Percentiles rank a stretch among this genome's conserved stretches.
These are phyloP conservation scores for Suillus alpinus DNA, from an alignment of 768 basidiomycete species.

Conservation along the genomic window DNA sequence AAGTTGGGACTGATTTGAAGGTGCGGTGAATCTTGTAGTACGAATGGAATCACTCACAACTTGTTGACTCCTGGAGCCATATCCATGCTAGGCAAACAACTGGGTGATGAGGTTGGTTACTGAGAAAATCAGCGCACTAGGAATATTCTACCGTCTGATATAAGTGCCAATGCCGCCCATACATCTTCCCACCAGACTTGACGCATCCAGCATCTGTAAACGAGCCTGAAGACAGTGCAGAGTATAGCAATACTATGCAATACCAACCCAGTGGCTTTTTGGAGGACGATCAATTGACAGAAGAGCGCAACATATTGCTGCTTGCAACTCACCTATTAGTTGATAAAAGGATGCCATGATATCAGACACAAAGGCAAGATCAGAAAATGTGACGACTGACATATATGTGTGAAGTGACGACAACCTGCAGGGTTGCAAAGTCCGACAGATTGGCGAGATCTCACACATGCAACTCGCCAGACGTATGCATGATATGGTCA, in stretches of 20 bases:
- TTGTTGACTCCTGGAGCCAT: slow-evolving; percentile 5
- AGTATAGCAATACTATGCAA: slow-evolving; percentile 23
- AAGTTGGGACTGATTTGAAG: slow-evolving; percentile 4
- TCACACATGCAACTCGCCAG: too few relatives aligned
- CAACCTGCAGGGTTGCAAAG: too few relatives aligned
- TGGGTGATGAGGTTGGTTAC: too few relatives aligned
- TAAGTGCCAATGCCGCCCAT: slow-evolving; percentile 20
- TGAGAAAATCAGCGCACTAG: too few relatives aligned
- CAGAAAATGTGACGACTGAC: too few relatives aligned
- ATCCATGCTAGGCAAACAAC: slow-evolving; percentile 9
- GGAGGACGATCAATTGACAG: too few relatives aligned
- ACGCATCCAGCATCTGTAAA: slow-evolving; percentile 17
- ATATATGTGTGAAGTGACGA: too few relatives aligned
- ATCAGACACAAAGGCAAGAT: too few relatives aligned
- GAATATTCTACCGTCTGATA: slow-evolving; percentile 7
- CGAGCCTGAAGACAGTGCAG: slow-evolving; percentile 20
- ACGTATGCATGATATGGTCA: neutral
- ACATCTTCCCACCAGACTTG: slow-evolving; percentile 30
- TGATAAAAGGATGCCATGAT: too few relatives aligned
- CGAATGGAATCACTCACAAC: slow-evolving; percentile 4
- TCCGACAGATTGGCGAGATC: too few relatives aligned
- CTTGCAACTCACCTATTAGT: too few relatives aligned
- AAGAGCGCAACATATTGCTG: too few relatives aligned
- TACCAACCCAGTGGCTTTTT: slow-evolving; percentile 13
- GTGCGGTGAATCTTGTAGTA: neutral